Evolutionary conservation across 1,284 basidiomycete genomes (phyloP), one percentile per base, ranked within the genome.

Genomic region (Mycena citricolor): DNA sequence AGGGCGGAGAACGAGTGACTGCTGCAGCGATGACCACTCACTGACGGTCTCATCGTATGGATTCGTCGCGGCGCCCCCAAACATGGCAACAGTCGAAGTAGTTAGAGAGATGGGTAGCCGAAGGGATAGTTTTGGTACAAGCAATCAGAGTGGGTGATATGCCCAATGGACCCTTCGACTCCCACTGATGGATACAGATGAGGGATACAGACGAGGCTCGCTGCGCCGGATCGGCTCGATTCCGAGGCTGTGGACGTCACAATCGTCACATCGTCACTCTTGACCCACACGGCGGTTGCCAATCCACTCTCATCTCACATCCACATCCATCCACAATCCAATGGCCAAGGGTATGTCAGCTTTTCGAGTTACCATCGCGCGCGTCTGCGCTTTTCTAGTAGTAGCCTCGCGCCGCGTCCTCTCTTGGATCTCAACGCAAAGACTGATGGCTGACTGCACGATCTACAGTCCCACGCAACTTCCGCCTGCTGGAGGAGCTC

Each of bases 41-140:
- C 92, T 78, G 64, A 98, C 90, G 57, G 94, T 81, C 39, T 97
- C 94, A 61, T 98, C 94, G 69, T 95, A 98, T 10, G 92, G 81
- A 60, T 91, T 97, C 10, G 71, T 56, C 36, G 77, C 67, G 13
- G 74, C 72, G 14, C 77, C 76, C 65, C 69, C 79, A 64, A 89
- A 89, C 85, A 89, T 88, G 21, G 43, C 59, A 28, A 42, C 44
- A 35, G 36, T 42, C 21, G 21, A n/a, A 44, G 38, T 42, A 25
- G 20, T 32, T 29, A n/a, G 26, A 10, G 26, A n/a, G 16, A 19
- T 38, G 30, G 14, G 29, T 17, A 44, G 42, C 12, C 31, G 28
- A 37, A 42, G 32, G 37, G 24, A 40, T 19, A n/a, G n/a, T n/a
- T n/a, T n/a, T n/a, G n/a, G n/a, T n/a, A n/a, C n/a, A n/a, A n/a